Evolutionary conservation across 768 basidiomycete genomes (phyloP).

Genomic region (Cubamyces lactineus): DNA sequence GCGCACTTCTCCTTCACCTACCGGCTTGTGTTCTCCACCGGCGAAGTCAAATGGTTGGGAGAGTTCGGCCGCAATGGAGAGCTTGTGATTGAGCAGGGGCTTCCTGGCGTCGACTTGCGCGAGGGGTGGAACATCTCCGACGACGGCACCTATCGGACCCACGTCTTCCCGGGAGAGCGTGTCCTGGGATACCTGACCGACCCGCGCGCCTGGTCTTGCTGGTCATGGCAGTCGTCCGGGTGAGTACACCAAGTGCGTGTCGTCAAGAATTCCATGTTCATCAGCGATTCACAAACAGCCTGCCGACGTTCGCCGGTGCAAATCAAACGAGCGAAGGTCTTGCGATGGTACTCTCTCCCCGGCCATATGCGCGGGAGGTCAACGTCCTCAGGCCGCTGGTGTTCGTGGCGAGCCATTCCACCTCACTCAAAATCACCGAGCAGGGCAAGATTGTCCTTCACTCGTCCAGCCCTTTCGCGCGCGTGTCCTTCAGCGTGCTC

Average conservation of each 20-base stretch:
- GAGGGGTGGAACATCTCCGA: constrained; percentile 24
- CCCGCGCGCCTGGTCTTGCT: constrained; percentile 25
- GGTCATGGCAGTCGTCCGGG: constrained; percentile 25
- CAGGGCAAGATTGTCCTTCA: constrained; percentile 17
- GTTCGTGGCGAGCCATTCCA: constrained; percentile 17
- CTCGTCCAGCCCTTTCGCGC: constrained; percentile 3
- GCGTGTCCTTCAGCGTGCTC: constrained; percentile 11
- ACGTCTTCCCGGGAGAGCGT: constrained; percentile 6
- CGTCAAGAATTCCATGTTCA: not conserved
- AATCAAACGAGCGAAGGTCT: not conserved
- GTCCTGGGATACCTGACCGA: constrained; percentile 21
- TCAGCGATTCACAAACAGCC: not conserved
- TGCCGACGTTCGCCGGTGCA: not conserved
- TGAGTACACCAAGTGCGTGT: constrained; percentile 3
- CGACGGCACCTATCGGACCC: constrained; percentile 14
- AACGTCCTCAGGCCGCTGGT: constrained; percentile 23
- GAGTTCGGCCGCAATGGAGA: constrained; percentile 30
- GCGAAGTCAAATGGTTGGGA: constrained; percentile 32
- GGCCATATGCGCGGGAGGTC: constrained; percentile 5
- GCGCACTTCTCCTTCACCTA: constrained; percentile 33
- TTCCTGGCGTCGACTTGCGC: constrained; percentile 22
- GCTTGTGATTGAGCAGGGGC: constrained; percentile 26
- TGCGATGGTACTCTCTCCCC: constrained; percentile 23
- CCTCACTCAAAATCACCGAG: constrained; percentile 16
- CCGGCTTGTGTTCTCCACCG: constrained; percentile 32